These are phyloP conservation scores for Talaromyces islandicus DNA, from an alignment of 2,329 filamentous ascomycete species.

Conservation along the genomic window DNA sequence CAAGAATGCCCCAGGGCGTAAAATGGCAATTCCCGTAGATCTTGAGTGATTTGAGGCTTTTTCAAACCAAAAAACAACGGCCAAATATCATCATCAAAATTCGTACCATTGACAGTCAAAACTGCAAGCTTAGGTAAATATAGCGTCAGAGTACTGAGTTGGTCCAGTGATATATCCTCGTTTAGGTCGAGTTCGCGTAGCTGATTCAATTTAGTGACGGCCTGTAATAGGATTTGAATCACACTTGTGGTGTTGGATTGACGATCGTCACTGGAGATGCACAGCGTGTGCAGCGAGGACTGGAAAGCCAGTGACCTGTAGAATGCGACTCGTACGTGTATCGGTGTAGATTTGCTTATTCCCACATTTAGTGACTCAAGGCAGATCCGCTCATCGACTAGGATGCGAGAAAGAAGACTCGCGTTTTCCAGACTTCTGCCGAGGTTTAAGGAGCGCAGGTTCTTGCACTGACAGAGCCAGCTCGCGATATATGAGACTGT, in stretches of 20 bases:
- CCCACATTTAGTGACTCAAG: slow-evolving; percentile 24
- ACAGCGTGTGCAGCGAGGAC: slow-evolving; percentile 21
- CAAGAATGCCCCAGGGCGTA: slow-evolving; percentile 22
- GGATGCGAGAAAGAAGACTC: slow-evolving; percentile 22
- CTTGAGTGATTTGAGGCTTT: slow-evolving; percentile 22
- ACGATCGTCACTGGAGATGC: slow-evolving; percentile 15
- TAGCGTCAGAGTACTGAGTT: slow-evolving; percentile 22
- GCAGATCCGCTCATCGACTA: slow-evolving; percentile 19
- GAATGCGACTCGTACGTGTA: slow-evolving; percentile 14
- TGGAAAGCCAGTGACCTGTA: slow-evolving; percentile 18
- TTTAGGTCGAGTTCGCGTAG: slow-evolving; percentile 27
- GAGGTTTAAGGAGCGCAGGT: slow-evolving; percentile 47
- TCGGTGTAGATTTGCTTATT: too few relatives aligned
- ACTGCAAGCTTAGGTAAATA: slow-evolving; percentile 25
- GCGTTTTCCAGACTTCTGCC: slow-evolving; percentile 47
- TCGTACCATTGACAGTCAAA: slow-evolving; percentile 26
- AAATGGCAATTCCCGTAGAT: slow-evolving; percentile 30
- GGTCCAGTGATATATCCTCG: slow-evolving; percentile 24
- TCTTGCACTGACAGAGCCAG: slow-evolving; percentile 52
- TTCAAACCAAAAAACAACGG: slow-evolving; percentile 19
- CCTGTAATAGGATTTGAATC: slow-evolving; percentile 24
- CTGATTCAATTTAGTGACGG: slow-evolving; percentile 21
- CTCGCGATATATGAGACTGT: slow-evolving; percentile 46
- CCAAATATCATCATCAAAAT: slow-evolving; percentile 23
- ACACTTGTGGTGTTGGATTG: too few relatives aligned